phyloP scores from a whole-genome alignment of 768 basidiomycete species.

The Mycena leptocephala region DNA sequence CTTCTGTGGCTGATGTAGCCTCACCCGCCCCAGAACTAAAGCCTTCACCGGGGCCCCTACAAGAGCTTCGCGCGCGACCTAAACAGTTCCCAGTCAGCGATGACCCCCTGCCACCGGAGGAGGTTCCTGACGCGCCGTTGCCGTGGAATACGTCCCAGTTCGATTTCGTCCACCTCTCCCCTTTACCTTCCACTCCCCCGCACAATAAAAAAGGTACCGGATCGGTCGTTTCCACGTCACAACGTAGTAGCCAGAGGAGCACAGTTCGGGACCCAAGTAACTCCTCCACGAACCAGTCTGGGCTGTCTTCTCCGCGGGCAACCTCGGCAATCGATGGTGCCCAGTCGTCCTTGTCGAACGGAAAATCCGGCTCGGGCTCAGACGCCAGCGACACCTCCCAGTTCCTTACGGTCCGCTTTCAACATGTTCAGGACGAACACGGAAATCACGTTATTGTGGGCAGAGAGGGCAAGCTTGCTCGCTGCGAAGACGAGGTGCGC shows the following conservation, averaged over 20 bases:
- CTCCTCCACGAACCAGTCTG: not conserved
- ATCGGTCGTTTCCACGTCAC: not conserved
- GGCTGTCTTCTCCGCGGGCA: not conserved
- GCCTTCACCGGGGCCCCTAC: not conserved
- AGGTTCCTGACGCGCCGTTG: conserved; percentile 31
- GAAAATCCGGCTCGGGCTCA: conserved; percentile 31
- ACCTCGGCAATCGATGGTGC: not conserved
- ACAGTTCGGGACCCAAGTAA: too few relatives aligned
- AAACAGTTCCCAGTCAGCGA: conserved; percentile 31
- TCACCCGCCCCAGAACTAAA: not conserved
- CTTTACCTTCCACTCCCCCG: conserved; percentile 41
- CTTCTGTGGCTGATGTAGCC: conserved; percentile 32
- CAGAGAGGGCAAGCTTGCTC: conserved; percentile 73
- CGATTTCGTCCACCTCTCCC: conserved; percentile 60
- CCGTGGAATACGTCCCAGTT: conserved; percentile 60
- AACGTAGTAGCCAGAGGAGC: conserved; percentile 13
- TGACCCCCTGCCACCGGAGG: conserved; percentile 36
- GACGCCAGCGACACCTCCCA: conserved; percentile 46
- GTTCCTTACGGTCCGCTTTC: conserved; percentile 74
- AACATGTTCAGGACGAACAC: conserved; percentile 74
- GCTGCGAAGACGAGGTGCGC: conserved; percentile 84
- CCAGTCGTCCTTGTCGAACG: conserved; percentile 35
- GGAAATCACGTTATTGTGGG: conserved; percentile 83
- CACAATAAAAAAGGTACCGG: not conserved
- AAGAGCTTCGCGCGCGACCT: conserved; percentile 7